phyloP scores from a whole-genome alignment of 2,329 filamentous ascomycete species.

The Diaporthe vexans region DNA sequence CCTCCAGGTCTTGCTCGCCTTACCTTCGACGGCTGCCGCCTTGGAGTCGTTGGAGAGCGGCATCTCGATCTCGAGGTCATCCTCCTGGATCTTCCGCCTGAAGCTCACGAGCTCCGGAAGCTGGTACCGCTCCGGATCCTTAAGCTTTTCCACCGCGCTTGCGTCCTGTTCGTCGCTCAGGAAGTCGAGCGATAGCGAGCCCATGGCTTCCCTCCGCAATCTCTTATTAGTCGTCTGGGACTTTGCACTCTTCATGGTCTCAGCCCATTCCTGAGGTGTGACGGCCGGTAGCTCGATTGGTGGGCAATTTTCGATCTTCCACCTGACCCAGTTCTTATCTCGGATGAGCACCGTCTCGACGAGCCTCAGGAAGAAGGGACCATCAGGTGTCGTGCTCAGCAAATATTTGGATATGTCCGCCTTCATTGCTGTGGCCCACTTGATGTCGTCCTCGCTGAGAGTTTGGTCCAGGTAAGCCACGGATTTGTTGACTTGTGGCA shows the following conservation, averaged over 20 bases:
- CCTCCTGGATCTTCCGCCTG: constrained; percentile 79
- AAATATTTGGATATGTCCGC: constrained; percentile 85
- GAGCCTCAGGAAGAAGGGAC: constrained; percentile 95
- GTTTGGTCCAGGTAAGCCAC: constrained; percentile 85
- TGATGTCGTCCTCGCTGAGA: constrained; percentile 86
- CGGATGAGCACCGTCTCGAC: constrained; percentile 95
- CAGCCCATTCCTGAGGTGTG: constrained; percentile 75
- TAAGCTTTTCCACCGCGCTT: constrained; percentile 77
- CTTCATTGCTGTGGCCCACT: constrained; percentile 88
- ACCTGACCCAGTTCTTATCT: constrained; percentile 99
- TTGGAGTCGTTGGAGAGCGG: constrained; percentile 74
- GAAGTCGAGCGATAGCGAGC: constrained; percentile 83
- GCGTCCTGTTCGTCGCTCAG: constrained; percentile 74
- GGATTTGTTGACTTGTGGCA: constrained; percentile 80
- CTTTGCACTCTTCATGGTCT: constrained; percentile 76
- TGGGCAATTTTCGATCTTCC: constrained; percentile 96
- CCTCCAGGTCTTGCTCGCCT: constrained; percentile 92
- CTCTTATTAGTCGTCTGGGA: constrained; percentile 79
- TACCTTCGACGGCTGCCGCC: constrained; percentile 73
- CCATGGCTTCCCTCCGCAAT: constrained; percentile 76
- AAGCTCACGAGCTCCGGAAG: constrained; percentile 80
- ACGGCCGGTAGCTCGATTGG: constrained; percentile 85
- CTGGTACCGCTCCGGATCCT: constrained; percentile 73
- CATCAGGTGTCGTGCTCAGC: constrained; percentile 79
- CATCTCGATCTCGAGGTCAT: constrained; percentile 90